Percentiles rank a stretch among this genome's conserved stretches.
phyloP scores from a whole-genome alignment of 257 asterid species.

The Solanum corneliomulleri region DNA sequence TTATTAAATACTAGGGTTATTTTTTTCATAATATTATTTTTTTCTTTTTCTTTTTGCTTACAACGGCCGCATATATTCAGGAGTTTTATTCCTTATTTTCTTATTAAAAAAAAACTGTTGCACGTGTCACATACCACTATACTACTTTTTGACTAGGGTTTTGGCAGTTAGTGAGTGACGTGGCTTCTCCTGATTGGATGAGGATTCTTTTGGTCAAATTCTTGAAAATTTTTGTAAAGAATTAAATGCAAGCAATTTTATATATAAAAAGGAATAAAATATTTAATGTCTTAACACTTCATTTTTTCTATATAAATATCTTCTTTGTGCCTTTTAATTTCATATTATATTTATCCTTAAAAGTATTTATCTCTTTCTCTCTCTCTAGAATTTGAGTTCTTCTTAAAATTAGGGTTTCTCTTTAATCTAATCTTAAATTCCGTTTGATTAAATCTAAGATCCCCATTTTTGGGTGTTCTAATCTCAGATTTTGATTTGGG shows the following conservation, averaged over 20 bases:
- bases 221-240: not conserved
- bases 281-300: not conserved
- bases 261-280: too few species aligned
- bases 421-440: too few species aligned
- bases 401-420: not conserved
- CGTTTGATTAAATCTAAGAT: too few species aligned
- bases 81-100: not conserved
- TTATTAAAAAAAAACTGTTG: too few species aligned
- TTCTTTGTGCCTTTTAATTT: not conserved
- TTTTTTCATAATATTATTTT: too few species aligned
- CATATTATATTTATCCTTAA: not conserved
- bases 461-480: not conserved
- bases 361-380: not conserved
- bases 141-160: not conserved
- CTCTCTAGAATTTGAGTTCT: not conserved
- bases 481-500: not conserved
- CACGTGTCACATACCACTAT: not conserved
- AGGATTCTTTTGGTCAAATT: not conserved
- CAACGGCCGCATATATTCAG: not conserved
- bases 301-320: not conserved
- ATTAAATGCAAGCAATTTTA: not conserved
- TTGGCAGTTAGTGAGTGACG: not conserved
- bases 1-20: not conserved
- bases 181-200: not conserved
- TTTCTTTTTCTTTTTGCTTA: not conserved